A percentile compares a stretch with the other conserved stretches of the same genome.
Evolutionary conservation across 441 rosid genomes (phyloP).

Genomic region (Croton setiger): DNA sequence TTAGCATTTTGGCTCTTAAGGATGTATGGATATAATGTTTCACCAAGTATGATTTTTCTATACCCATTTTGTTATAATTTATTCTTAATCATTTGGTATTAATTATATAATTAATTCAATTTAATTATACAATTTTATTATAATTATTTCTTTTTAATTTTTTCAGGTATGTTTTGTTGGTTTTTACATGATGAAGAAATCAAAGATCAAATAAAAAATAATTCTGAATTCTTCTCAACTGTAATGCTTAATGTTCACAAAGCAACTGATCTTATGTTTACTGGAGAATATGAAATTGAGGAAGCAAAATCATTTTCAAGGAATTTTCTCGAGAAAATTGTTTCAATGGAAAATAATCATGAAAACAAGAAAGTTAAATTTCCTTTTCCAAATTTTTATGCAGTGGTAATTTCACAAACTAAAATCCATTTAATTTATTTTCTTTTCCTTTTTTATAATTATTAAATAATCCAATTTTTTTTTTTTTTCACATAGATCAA

Average conservation of each 20-base stretch:
- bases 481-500: slow-evolving; percentile 29
- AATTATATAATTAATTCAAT: background rate
- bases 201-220: slow-evolving; percentile 24
- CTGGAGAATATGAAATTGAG: slow-evolving; percentile 41
- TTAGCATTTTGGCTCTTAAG: slow-evolving; percentile 54
- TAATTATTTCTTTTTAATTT: background rate
- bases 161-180: slow-evolving; percentile 56
- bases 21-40: slow-evolving; percentile 41
- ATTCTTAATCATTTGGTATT: too few species aligned
- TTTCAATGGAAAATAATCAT: background rate
- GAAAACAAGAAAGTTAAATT: background rate
- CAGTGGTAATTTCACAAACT: too few species aligned
- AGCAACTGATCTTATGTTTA: slow-evolving; percentile 55
- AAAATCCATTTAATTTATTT: too few species aligned
- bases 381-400: slow-evolving; percentile 14
- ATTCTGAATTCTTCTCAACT: slow-evolving; percentile 30
- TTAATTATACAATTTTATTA: too few species aligned
- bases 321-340: slow-evolving; percentile 34
- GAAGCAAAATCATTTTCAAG: slow-evolving; percentile 46
- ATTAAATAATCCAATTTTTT: background rate
- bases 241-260: slow-evolving; percentile 43
- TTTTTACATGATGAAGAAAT: slow-evolving; percentile 38
- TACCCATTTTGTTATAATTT: background rate
- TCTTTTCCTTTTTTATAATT: too few species aligned
- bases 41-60: slow-evolving; percentile 39